Evolutionary conservation across 352 stramenopile species (phyloP), one percentile per base, ranked within the genome.

Genomic region (Saprolegnia parasitica): DNA sequence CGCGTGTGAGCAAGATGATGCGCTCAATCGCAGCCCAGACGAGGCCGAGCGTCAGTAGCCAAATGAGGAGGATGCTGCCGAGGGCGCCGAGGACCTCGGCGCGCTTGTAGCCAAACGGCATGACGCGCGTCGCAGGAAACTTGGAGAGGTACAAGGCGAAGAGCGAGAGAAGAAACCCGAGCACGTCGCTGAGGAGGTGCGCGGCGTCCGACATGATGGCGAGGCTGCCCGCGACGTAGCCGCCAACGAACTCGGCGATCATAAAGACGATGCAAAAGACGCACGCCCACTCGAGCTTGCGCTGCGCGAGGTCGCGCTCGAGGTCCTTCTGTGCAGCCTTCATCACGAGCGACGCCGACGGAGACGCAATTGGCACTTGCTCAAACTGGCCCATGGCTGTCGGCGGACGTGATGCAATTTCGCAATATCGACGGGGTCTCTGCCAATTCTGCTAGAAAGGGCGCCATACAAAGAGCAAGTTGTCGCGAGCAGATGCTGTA

Each of bases 31-130:
- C 97, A 61, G 98, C 91, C 35, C 89, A 91, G 4, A 98, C 75
- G 35, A 99, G 81, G 5, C 78, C 81, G 26, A 96, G 73, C 6
- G 90, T 98, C n/a, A 99, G 80, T 57, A 98, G 78, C 73, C 92
- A 97, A 64, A 99, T 96, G 63, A 93, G 83, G 37, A 97, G 61
- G 65, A 99, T 96, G 58, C 86, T 98, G 49, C 97, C 83, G 4
- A 99, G 73, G 24, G 97, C 97, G 10, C 95, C 96, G 5, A 99
- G 79, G 15, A 98, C 95, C 75, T 99, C 97, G 1, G 93, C 96
- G 54, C 97, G 85, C 67, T 98, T 89, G 65, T 97, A 96, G n/a
- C 97, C 97, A 78, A 97, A 99, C 0, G 95, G 97, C 77, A 96
- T 88, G 26, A 37, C 18, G 11, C 21, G 32, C 1, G 77, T 81